These are phyloP conservation scores for Suillus sp. DNA, from an alignment of 768 basidiomycete genomes.

Conservation along the genomic window DNA sequence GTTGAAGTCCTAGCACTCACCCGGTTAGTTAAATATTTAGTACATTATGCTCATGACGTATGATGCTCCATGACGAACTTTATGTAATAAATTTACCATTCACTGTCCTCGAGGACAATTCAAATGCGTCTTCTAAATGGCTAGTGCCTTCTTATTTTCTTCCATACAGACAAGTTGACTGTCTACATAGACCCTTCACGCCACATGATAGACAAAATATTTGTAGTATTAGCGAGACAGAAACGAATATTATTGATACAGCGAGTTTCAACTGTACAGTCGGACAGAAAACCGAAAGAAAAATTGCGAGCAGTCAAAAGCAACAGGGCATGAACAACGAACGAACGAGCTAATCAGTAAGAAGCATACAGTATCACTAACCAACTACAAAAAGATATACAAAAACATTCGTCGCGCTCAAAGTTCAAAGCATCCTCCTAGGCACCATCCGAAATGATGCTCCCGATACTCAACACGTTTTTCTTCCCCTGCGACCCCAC, in stretches of 20 bases:
- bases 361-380: background rate
- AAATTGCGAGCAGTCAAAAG: background rate
- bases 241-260: constrained; percentile 1
- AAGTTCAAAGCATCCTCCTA: background rate
- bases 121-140: background rate
- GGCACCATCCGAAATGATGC: constrained; percentile 61
- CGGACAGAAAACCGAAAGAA: background rate
- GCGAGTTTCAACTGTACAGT: background rate
- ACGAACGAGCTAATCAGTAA: background rate
- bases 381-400: constrained; percentile 3
- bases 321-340: background rate
- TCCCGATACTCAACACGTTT: constrained; percentile 69
- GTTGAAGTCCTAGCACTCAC: background rate
- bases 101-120: background rate
- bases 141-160: background rate
- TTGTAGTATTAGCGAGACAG: background rate
- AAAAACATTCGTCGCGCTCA: background rate
- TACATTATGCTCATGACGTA: no score
- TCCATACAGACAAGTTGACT: no score
- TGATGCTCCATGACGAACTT: no score
- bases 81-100: no score
- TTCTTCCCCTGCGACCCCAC: constrained; percentile 47
- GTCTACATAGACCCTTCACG: background rate
- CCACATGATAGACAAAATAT: background rate
- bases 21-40: no score